Conservation (phyloP, 306 rosid species). For the Trichosanthes truncata region DNA sequence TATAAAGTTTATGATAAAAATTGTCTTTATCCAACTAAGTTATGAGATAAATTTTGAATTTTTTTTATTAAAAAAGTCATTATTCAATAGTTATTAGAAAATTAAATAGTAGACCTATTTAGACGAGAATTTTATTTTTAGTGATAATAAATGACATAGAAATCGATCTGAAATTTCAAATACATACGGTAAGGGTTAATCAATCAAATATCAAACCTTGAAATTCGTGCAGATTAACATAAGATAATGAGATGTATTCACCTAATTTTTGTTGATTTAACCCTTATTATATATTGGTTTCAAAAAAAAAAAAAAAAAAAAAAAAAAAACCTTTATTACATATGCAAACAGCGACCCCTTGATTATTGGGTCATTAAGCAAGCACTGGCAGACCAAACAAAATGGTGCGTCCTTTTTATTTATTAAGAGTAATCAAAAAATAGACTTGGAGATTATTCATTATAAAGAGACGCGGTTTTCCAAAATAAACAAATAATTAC, state of each 20-base stretch:
- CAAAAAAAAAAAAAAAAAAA: too few relatives aligned
- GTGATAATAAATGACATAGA: too few relatives aligned
- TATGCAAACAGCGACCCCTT: background rate
- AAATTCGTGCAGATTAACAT: background rate
- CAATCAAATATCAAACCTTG: background rate
- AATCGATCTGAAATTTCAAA: background rate
- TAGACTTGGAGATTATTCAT: background rate
- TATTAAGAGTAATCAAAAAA: background rate
- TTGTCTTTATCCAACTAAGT: too few relatives aligned
- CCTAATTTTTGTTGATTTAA: background rate
- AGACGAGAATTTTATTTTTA: too few relatives aligned
- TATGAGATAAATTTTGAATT: too few relatives aligned
- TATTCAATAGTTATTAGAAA: background rate
- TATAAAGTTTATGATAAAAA: too few relatives aligned
- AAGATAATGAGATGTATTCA: background rate
- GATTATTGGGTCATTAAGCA: background rate
- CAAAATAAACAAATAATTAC: background rate
- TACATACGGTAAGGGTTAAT: background rate
- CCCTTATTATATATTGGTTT: too few relatives aligned
- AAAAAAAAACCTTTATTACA: background rate
- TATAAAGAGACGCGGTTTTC: background rate
- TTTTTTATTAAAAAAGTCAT: background rate
- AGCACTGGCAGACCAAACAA: constrained; percentile 7
- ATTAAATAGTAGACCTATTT: too few relatives aligned
- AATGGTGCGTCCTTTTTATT: background rate